A percentile compares a stretch with the other conserved stretches of the same genome.
Evolutionary conservation across 495 filamentous ascomycete species (phyloP).

Genomic region (Sphaerosporella brunnea): DNA sequence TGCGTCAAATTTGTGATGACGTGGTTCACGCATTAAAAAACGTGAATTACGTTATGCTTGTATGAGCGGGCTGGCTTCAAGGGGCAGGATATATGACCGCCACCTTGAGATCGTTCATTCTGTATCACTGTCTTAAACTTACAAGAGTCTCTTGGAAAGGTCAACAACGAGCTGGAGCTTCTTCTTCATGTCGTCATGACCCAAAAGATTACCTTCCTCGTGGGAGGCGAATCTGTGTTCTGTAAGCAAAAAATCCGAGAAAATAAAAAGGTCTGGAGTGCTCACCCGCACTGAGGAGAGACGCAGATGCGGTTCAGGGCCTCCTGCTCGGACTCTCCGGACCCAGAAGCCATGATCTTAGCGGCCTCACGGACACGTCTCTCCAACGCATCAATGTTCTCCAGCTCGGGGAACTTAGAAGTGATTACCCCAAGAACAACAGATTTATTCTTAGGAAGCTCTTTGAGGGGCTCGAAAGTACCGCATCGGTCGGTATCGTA

Average conservation of each 20-base stretch:
- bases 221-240: slow-evolving; percentile 40
- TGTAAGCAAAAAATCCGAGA: neutral
- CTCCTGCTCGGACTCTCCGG: slow-evolving; percentile 41
- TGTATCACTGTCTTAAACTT: neutral
- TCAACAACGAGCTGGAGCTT: slow-evolving; percentile 50
- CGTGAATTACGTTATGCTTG: too few relatives aligned
- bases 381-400: slow-evolving; percentile 59
- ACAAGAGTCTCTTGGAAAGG: slow-evolving; percentile 36
- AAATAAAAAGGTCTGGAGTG: too few relatives aligned
- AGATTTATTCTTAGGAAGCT: slow-evolving; percentile 53
- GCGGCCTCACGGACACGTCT: slow-evolving; percentile 48
- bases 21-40: too few relatives aligned
- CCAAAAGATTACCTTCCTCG: slow-evolving; percentile 47
- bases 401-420: slow-evolving; percentile 53
- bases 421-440: slow-evolving; percentile 62
- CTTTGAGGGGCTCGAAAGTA: slow-evolving; percentile 59
- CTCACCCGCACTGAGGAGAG: slow-evolving; percentile 61
- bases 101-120: too few relatives aligned
- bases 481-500: slow-evolving; percentile 62
- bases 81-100: too few relatives aligned
- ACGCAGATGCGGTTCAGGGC: slow-evolving; percentile 51
- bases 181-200: slow-evolving; percentile 47
- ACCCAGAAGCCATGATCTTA: slow-evolving; percentile 52
- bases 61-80: too few relatives aligned
- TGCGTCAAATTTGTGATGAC: too few relatives aligned